Percentiles rank a stretch among this genome's conserved stretches.
phyloP scores from a whole-genome alignment of 2,329 filamentous ascomycete species.

The Phyllosticta ampelicida region DNA sequence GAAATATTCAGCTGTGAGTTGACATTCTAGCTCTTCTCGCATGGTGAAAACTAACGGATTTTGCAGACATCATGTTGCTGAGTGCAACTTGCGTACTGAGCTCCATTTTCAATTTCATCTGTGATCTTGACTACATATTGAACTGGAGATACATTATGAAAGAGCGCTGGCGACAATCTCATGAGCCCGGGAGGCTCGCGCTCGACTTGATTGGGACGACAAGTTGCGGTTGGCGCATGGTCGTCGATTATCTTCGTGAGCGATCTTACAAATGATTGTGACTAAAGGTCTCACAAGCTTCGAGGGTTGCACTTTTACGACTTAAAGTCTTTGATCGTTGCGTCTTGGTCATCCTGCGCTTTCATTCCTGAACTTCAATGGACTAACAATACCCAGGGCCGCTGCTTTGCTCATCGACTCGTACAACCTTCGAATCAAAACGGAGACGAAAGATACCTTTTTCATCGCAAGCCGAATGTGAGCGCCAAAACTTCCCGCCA shows the following conservation, averaged over 20 bases:
- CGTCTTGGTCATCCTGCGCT: slow-evolving; percentile 1
- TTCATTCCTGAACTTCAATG: neutral
- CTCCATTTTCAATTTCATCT: neutral
- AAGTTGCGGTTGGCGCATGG: slow-evolving; percentile 6
- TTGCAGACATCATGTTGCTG: slow-evolving; percentile 6
- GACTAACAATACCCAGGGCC: neutral
- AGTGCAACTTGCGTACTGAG: slow-evolving; percentile 4
- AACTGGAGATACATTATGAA: slow-evolving; percentile 9
- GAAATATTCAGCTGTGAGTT: slow-evolving; percentile 4
- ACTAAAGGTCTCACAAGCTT: neutral
- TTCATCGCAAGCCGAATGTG: slow-evolving; percentile 1
- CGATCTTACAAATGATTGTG: neutral
- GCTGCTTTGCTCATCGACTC: slow-evolving; percentile 8
- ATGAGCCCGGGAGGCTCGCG: neutral
- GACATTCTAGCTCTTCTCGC: neutral
- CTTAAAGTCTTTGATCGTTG: slow-evolving; percentile 7
- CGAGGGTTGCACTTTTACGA: slow-evolving; percentile 6
- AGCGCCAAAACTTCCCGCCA: slow-evolving; percentile 2
- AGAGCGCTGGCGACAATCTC: neutral
- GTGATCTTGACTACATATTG: slow-evolving; percentile 6
- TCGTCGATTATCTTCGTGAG: slow-evolving; percentile 5
- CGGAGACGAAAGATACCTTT: slow-evolving; percentile 1
- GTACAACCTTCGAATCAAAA: slow-evolving; percentile 3
- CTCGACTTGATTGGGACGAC: slow-evolving; percentile 2
- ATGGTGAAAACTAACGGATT: neutral